Evolutionary conservation across 306 rosid genomes (phyloP), one percentile per base, ranked within the genome.

Genomic region (Lathyrus oleraceus): DNA sequence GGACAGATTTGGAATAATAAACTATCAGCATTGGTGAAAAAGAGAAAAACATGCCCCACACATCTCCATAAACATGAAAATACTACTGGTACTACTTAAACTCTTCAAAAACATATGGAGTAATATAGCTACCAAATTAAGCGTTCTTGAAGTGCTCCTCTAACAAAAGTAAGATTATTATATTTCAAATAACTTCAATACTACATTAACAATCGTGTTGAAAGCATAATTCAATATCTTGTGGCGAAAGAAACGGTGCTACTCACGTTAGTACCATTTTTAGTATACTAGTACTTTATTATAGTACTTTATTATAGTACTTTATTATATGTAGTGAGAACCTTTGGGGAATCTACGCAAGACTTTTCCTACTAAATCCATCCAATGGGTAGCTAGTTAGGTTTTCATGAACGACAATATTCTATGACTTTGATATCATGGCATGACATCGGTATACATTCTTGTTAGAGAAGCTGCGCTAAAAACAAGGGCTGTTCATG

Each of bases 211-310:
- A 30, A 56, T 42, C 42, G 4, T 45, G 11, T 53, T 80, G 75
- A 64, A 53, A 73, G 81, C 71, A 77, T 64, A 69, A 69, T 45
- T 78, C 71, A 75, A 67, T 89, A 58, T 64, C 87, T 81, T 84
- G 81, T 19, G 88, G 81, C 82, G 56, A 71, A 90, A 86, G 96
- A 72, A 90, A 87, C 64, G 89, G 83, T 61, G 56, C 59, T 43
- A 43, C 66, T 86, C 85, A 78, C 83, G 83, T 84, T 86, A 85
- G 32, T 39, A 13, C 39, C 40, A 58, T 28, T 56, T 56, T 53
- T 65, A n/a, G n/a, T n/a, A n/a, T n/a, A n/a, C n/a, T n/a, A n/a
- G n/a, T n/a, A n/a, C n/a, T n/a, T n/a, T n/a, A n/a, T n/a, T n/a
- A n/a, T n/a, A n/a, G n/a, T n/a, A n/a, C n/a, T n/a, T n/a, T n/a